Percentiles rank a stretch among this genome's conserved stretches.
phyloP scores from a whole-genome alignment of 2,329 filamentous ascomycete genomes.

The Penicillium sp. region DNA sequence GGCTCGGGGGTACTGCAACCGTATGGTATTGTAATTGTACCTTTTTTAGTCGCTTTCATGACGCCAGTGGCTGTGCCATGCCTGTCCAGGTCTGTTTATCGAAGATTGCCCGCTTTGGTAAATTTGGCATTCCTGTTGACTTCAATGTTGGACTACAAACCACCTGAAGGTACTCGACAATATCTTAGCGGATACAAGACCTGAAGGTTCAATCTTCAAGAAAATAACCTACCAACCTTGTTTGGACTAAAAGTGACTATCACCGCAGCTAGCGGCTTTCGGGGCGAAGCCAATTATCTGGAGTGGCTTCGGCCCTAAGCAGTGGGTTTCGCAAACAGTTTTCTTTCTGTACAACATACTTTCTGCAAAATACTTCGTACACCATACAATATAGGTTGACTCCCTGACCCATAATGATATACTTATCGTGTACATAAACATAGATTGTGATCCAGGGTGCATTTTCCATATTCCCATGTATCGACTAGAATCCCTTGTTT shows the following conservation, averaged over 20 bases:
- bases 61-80: slow-evolving; percentile 21
- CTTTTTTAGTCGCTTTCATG: slow-evolving; percentile 6
- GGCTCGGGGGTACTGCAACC: not conserved
- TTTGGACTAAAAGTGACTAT: slow-evolving; percentile 1
- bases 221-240: not conserved
- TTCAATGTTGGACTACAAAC: not conserved
- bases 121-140: slow-evolving; percentile 13
- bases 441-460: not conserved
- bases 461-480: not conserved
- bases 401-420: not conserved
- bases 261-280: not conserved
- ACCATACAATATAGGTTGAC: not conserved
- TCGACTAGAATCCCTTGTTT: slow-evolving; percentile 1
- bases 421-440: not conserved
- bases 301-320: not conserved
- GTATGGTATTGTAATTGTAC: slow-evolving; percentile 3
- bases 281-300: not conserved
- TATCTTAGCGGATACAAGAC: not conserved
- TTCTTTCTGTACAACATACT: not conserved
- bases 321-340: not conserved
- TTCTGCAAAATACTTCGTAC: not conserved
- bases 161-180: not conserved
- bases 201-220: not conserved
- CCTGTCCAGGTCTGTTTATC: not conserved
- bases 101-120: not conserved